Base-by-base conservation (phyloP, 441 rosid species). In the Croton setiger region DNA sequence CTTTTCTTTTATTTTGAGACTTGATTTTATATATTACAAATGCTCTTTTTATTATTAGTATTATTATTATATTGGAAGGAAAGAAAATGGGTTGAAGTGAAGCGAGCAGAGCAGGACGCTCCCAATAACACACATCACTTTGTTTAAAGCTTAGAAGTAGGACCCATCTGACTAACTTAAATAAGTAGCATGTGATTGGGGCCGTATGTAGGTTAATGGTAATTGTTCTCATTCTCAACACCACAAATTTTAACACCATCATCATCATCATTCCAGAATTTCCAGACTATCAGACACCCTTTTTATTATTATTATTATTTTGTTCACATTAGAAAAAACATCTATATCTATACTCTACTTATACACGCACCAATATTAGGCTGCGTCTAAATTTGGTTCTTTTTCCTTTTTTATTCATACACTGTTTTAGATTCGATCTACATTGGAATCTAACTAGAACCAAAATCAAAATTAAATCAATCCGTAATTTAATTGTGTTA, bases 151-250 rank as follows among this genome's bases (percentile, higher is more conserved):
- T 53, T 51, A 52, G 58, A 9, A 49, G 77, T 73, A 71, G 75
- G 84, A 63, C 79, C 83, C 76, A 55, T 62, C 63, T 68, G 73
- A 73, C 73, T 47, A 62, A 44, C 67, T 45, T 65, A 70, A 53
- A 64, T 78, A 66, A 76, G 74, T 73, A 55, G 51, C 85, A 82
- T 82, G 84, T 82, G 86, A 78, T 80, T 71, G 83, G 81, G 76
- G 63, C 76, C 79, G 75, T 45, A 49, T 68, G 49, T 61, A 58
- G 20, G 54, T 36, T 41, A 66, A 39, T n/a, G n/a, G n/a, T n/a
- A n/a, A n/a, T n/a, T n/a, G n/a, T n/a, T n/a, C n/a, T n/a, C n/a
- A n/a, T 21, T 23, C 44, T 53, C 69, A 66, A 18, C 15, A 21
- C 69, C 69, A 7, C 69, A 66, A 51, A n/a, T 53, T 66, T 66